Evolutionary conservation across 2,329 filamentous ascomycete genomes (phyloP).

Genomic region (Berkeleyomyces basicola): DNA sequence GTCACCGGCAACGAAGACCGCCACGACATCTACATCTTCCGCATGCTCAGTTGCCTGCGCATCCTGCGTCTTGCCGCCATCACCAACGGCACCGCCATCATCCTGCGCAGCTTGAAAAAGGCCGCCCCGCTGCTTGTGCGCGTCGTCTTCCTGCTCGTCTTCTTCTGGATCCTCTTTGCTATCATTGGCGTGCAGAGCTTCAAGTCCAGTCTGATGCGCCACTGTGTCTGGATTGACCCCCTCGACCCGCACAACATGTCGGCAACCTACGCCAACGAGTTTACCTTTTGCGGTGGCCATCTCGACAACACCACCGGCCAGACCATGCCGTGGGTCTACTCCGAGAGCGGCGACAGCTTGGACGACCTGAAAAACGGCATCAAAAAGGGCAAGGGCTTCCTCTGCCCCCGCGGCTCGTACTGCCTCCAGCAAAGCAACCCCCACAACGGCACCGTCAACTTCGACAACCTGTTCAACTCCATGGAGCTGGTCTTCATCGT

Average conservation of each 20-base stretch:
- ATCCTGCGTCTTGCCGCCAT: constrained; percentile 82
- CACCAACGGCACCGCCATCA: constrained; percentile 88
- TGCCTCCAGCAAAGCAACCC: constrained; percentile 71
- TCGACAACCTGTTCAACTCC: constrained; percentile 87
- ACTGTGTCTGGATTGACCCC: constrained; percentile 63
- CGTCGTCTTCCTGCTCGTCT: constrained; percentile 83
- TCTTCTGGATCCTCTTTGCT: constrained; percentile 96
- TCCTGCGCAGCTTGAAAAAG: constrained; percentile 86
- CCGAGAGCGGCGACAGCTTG: constrained; percentile 22
- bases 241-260: constrained; percentile 35
- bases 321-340: constrained; percentile 50
- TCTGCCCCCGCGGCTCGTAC: constrained; percentile 69
- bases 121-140: constrained; percentile 81
- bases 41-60: constrained; percentile 89
- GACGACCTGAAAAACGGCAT: constrained; percentile 34
- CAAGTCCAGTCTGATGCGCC: constrained; percentile 62
- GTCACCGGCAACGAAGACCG: constrained; percentile 50
- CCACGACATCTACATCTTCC: constrained; percentile 72
- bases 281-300: constrained; percentile 78
- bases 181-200: constrained; percentile 96
- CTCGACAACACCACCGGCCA: constrained; percentile 42
- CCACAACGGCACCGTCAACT: constrained; percentile 72
- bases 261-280: constrained; percentile 42
- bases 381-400: constrained; percentile 56
- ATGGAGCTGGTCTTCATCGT: constrained; percentile 91